Conservation (phyloP, 2,329 filamentous ascomycete genomes). For the Aspergillus calidoustus region DNA sequence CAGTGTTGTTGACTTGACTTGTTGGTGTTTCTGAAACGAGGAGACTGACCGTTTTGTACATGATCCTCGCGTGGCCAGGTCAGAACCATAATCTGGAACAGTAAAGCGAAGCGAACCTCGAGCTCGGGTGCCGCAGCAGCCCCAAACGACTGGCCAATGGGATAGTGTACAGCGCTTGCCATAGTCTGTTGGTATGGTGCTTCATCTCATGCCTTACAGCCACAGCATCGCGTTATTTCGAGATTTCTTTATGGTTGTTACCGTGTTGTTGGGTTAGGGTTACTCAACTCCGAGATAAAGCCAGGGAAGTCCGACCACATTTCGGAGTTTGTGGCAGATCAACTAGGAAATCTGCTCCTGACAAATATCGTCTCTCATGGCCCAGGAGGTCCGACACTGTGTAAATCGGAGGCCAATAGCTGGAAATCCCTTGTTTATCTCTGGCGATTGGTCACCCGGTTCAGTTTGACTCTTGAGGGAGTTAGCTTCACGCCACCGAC, state of each 20-base stretch:
- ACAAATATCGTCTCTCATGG: background rate
- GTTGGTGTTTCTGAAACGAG: background rate
- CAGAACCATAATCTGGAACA: background rate
- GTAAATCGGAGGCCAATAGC: background rate
- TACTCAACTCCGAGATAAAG: background rate
- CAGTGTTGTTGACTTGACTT: background rate
- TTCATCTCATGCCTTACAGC: conserved; percentile 1
- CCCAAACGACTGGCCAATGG: background rate
- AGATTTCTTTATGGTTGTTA: background rate
- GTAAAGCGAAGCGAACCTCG: background rate
- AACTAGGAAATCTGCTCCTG: background rate
- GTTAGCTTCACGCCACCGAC: background rate
- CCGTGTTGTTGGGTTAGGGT: background rate
- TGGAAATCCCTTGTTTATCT: background rate
- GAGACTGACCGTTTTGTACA: background rate
- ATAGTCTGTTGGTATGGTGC: conserved; percentile 2
- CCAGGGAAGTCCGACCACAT: background rate
- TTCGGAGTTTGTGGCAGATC: background rate
- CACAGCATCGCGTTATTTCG: background rate
- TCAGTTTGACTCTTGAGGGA: background rate
- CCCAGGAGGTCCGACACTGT: background rate
- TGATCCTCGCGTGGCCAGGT: background rate
- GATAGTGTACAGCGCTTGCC: background rate
- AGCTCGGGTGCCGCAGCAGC: background rate
- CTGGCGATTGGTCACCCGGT: background rate